Evolutionary conservation across 202 grass and related monocot species (phyloP).

Genomic region (Zoysia matrella): DNA sequence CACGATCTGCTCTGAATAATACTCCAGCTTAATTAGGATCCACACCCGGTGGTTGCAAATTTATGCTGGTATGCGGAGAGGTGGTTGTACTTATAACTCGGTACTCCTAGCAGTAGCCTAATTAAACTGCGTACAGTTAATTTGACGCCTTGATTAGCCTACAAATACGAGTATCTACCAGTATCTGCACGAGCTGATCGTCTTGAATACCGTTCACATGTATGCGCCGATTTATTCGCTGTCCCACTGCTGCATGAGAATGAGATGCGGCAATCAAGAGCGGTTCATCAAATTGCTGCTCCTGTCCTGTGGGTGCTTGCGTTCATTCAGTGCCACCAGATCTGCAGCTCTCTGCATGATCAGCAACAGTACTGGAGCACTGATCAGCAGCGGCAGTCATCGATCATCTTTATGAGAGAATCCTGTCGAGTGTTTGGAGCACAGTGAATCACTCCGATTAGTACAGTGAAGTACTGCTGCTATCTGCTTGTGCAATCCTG

Average conservation of each 20-base stretch:
- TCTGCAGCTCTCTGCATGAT: background rate
- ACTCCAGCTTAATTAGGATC: too few species aligned
- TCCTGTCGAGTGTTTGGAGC: background rate
- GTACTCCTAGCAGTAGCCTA: background rate
- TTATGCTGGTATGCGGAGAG: slow-evolving; percentile 48
- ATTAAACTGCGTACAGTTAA: slow-evolving; percentile 19
- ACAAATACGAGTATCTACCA: background rate
- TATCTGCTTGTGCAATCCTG: slow-evolving; percentile 3
- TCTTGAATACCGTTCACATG: slow-evolving; percentile 23
- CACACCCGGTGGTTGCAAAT: slow-evolving; percentile 46
- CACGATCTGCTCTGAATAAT: background rate
- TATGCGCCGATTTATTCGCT: slow-evolving; percentile 14
- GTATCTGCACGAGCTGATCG: background rate
- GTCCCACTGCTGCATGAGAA: slow-evolving; percentile 4
- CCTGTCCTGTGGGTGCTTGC: background rate
- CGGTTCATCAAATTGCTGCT: background rate
- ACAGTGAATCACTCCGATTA: background rate
- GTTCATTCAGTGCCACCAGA: background rate
- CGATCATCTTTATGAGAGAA: slow-evolving; percentile 15
- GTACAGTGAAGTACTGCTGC: background rate
- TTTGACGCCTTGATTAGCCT: slow-evolving; percentile 18
- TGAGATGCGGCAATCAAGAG: background rate
- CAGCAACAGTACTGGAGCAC: background rate
- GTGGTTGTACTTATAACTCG: slow-evolving; percentile 49
- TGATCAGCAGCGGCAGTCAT: background rate